Base-by-base conservation (phyloP, 768 basidiomycete species). In the Tylopilus rubrobrunneus region DNA sequence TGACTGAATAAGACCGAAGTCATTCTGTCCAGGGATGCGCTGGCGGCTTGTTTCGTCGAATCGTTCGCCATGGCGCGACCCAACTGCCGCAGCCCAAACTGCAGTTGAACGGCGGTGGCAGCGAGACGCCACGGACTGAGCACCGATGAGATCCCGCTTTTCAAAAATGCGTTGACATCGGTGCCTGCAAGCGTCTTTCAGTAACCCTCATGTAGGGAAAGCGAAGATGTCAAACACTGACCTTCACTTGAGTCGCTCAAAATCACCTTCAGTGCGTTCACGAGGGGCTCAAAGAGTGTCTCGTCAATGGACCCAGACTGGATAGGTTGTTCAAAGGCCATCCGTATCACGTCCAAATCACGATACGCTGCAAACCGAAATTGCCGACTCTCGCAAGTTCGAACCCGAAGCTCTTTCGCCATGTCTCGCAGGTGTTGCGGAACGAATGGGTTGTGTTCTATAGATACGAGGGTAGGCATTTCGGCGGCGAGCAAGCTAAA, bases 41-140 rank as follows among this genome's bases (percentile, higher is more conserved):
- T 78, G n/a, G 86, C 85, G 11, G 75, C 73, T 52, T 77, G 70
- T 55, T 74, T 59, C 52, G 79, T 39, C 10, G 76, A 72, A 39
- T 84, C 83, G 37, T 81, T 78, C n/a, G 75, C 71, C 31, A 92
- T 76, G 11, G 83, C 82, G 46, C 85, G 79, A 17, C 84, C 86
- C 61, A 92, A 71, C 60, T 89, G 87, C 63, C 86, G 82, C 49
- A 92, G 74, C 41, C 84, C 81, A 37, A 92, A 78, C 53, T 89
- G 86, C 56, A 91, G 78, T 60, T 89, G 85, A 51, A 91, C 86
- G 6, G 86, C 84, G 0, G 91, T 90, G 3, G 87, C 87, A 10
- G 87, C 82, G 25, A 92, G 79, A 62, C 87, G 89, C 88, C 90
- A 92, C 1, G 89, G 90, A 56, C 87, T 90, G 28, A 92, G 72